These are phyloP conservation scores for Paecilomyces sp. DNA, from an alignment of 2,329 filamentous ascomycete genomes.

Conservation along the genomic window DNA sequence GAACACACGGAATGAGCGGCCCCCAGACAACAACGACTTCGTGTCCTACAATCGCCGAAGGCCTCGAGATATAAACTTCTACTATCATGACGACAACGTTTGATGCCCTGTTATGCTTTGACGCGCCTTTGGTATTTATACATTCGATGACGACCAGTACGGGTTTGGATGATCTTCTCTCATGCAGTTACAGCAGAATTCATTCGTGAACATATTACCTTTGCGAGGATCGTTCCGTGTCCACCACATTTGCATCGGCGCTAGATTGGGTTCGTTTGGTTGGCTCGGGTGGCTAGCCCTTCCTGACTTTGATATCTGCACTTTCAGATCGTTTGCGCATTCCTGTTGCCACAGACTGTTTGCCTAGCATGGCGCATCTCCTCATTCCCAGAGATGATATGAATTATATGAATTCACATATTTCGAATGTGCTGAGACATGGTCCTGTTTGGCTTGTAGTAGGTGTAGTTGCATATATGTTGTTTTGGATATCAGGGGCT, in stretches of 20 bases:
- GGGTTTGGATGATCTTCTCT: neutral
- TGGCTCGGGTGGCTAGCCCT: neutral
- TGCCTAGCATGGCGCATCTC: neutral
- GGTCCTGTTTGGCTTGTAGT: no score
- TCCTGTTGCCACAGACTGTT: neutral
- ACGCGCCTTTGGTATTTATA: neutral
- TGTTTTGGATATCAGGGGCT: no score
- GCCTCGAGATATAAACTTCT: constrained; percentile 84
- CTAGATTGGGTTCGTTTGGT: neutral
- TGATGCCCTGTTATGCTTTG: constrained; percentile 23
- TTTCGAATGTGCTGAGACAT: no score
- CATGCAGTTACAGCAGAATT: neutral
- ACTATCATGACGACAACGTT: constrained; percentile 85
- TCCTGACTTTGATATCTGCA: neutral
- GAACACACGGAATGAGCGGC: constrained; percentile 84
- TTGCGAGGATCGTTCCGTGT: neutral
- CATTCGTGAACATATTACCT: neutral
- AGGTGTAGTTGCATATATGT: no score
- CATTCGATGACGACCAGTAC: neutral
- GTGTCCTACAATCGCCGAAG: constrained; percentile 70
- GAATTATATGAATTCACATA: neutral
- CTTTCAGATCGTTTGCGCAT: neutral
- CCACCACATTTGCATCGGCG: neutral
- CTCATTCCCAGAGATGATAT: neutral
- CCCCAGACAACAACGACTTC: constrained; percentile 84